Percentiles rank a stretch among this genome's conserved stretches.
These are phyloP conservation scores for Tetraselmis striata DNA, from an alignment of 139 green algal genomes.

Conservation along the genomic window DNA sequence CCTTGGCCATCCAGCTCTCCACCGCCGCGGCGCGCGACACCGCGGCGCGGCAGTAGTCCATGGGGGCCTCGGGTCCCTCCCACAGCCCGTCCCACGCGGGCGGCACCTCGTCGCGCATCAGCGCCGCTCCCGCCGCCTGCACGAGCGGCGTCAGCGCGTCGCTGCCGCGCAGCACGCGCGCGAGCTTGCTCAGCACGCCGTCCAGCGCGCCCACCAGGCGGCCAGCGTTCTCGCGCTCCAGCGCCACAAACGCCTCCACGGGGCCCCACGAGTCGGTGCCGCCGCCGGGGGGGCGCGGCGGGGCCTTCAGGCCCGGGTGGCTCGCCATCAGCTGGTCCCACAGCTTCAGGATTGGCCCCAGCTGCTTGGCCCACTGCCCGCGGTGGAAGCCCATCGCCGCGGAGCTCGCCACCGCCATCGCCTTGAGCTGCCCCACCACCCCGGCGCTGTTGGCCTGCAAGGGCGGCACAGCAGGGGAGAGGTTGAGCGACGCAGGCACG, in stretches of 20 bases:
- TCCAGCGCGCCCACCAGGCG: slow-evolving; percentile 37
- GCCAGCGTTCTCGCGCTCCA: slow-evolving; percentile 36
- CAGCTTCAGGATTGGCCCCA: slow-evolving; percentile 53
- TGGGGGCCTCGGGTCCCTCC: slow-evolving; percentile 46
- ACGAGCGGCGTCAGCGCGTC: slow-evolving; percentile 28
- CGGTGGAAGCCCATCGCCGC: slow-evolving; percentile 31
- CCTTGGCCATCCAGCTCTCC: slow-evolving; percentile 22
- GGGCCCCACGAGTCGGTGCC: slow-evolving; percentile 6
- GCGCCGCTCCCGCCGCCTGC: slow-evolving; percentile 26
- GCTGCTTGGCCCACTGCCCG: slow-evolving; percentile 37
- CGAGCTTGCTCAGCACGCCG: slow-evolving; percentile 27
- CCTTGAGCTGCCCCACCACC: slow-evolving; percentile 30
- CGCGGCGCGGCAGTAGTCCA: slow-evolving; percentile 48
- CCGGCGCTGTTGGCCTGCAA: slow-evolving; percentile 9
- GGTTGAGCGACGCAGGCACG: no score
- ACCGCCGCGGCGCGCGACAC: slow-evolving; percentile 36
- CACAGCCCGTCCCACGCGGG: slow-evolving; percentile 48
- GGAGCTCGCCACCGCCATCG: slow-evolving; percentile 4
- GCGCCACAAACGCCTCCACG: slow-evolving; percentile 50
- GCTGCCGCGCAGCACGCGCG: slow-evolving; percentile 32
- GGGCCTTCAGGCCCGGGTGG: slow-evolving; percentile 1
- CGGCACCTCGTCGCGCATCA: slow-evolving; percentile 50
- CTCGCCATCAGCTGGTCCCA: slow-evolving; percentile 36
- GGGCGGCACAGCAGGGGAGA: no score
- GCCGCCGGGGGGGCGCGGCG: neutral